Conservation (phyloP, 345 rosid species). For the Combretum micranthum region DNA sequence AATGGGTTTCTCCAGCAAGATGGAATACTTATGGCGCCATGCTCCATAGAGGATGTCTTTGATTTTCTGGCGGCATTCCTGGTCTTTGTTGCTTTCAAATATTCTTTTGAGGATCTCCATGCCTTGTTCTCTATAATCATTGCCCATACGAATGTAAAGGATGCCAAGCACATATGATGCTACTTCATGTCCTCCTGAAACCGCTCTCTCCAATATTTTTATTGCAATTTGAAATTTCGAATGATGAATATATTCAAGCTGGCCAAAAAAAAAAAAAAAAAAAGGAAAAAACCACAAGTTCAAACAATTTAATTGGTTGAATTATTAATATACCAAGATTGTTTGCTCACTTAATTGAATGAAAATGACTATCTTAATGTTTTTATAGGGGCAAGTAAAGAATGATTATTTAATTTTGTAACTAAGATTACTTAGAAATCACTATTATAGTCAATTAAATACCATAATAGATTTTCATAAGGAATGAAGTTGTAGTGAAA, state of each 20-base stretch:
- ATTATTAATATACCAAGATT: too few relatives aligned
- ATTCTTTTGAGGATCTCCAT: background rate
- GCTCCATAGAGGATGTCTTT: background rate
- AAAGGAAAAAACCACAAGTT: too few relatives aligned
- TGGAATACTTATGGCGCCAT: conserved; percentile 3
- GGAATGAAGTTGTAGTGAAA: too few relatives aligned
- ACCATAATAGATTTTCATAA: too few relatives aligned
- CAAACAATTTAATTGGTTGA: too few relatives aligned
- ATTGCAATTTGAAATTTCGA: conserved; percentile 2
- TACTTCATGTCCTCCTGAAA: conserved; percentile 3
- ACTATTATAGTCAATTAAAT: too few relatives aligned
- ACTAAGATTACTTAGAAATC: too few relatives aligned
- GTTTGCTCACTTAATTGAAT: too few relatives aligned
- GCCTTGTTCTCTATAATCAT: background rate
- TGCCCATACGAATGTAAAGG: background rate
- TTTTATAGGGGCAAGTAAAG: too few relatives aligned
- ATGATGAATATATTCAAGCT: conserved; percentile 5
- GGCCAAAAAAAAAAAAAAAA: conserved; percentile 5
- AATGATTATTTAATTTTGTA: too few relatives aligned
- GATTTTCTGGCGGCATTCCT: conserved; percentile 5
- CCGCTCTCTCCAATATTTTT: conserved; percentile 3
- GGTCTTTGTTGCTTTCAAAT: background rate
- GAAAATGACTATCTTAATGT: too few relatives aligned
- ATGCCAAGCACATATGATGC: conserved; percentile 14
- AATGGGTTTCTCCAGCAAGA: conserved; percentile 1